Evolutionary conservation across 208 protist species (phyloP).

Genomic region (Leishmania mexicana): DNA sequence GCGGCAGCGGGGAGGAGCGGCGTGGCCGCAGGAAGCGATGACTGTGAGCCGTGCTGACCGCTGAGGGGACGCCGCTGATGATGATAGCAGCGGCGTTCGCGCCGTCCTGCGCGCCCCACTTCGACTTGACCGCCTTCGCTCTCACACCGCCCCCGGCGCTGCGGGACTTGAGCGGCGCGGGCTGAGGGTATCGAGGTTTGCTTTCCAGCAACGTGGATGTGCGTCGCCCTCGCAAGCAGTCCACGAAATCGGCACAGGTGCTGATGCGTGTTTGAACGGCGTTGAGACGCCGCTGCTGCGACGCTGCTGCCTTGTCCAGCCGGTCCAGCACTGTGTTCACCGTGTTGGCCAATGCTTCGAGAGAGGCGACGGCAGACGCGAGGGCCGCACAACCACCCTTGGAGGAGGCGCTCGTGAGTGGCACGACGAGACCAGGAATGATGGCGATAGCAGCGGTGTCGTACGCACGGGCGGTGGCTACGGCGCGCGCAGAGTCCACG

Average conservation of each 20-base stretch:
- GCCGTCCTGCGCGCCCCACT: not conserved
- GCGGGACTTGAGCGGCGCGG: not conserved
- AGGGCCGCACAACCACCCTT: slow-evolving; percentile 22
- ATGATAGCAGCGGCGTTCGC: not conserved
- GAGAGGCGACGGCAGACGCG: slow-evolving; percentile 22
- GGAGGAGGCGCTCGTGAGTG: slow-evolving; percentile 18
- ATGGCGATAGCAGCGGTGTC: slow-evolving; percentile 26
- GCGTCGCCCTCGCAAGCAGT: slow-evolving; percentile 5
- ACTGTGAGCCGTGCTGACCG: slow-evolving; percentile 6
- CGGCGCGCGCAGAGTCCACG: slow-evolving; percentile 11
- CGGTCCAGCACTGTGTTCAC: slow-evolving; percentile 29
- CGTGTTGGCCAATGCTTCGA: slow-evolving; percentile 17
- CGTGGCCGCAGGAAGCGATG: slow-evolving; percentile 16
- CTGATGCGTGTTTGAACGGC: slow-evolving; percentile 16
- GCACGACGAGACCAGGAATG: slow-evolving; percentile 30
- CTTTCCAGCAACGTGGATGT: slow-evolving; percentile 21
- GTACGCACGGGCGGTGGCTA: slow-evolving; percentile 4
- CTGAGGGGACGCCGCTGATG: slow-evolving; percentile 2
- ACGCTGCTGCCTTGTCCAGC: slow-evolving; percentile 8
- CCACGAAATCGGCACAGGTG: slow-evolving; percentile 13
- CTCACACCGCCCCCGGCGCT: too few relatives aligned
- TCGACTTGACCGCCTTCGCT: not conserved
- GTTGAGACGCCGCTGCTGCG: slow-evolving; percentile 7
- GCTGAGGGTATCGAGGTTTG: slow-evolving; percentile 23
- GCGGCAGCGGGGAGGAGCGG: slow-evolving; percentile 21